Base-by-base conservation (phyloP, 2,329 filamentous ascomycete species). In the Sporothrix euskadiensis region DNA sequence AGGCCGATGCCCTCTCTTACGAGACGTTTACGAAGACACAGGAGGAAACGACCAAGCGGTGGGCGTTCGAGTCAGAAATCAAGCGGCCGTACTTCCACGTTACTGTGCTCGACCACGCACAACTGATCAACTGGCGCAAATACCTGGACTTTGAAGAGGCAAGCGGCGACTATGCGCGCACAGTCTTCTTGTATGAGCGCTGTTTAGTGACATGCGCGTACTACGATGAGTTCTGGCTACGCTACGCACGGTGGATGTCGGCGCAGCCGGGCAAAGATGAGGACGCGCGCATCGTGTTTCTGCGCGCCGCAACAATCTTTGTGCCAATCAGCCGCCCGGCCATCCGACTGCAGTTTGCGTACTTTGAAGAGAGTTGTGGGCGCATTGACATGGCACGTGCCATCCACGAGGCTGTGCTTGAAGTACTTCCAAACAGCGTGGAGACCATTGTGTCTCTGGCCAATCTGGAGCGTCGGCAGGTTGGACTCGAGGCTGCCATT, bases 11-110 rank as follows among this genome's bases (percentile, higher is more conserved):
- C 72, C 88, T 92, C 81, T 94, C 95, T 80, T 90, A 95, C 75
- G 91, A 96, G 74, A 86, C 91, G 52, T 98, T 97, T 81, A 88
- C 90, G 41, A 88, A 86, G 73, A 97, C 94, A 1, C 94, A 98
- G 79, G 88, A 89, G 8, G 95, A 98, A 82, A 96, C 94, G 0
- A 94, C 90, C 0, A 97, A 96, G 83, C 90, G 96, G 75, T 98
- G 95, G 94, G 94, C 92, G 0, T 98, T 93, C 78, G 96, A 99
- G 80, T 92, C 93, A 0, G 94, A 97, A 81, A 92, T 98, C 79
- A 98, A 98, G 84, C 90, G 96, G 1, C 94, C 94, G 0, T 99
- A 98, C 81, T 99, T 98, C 84, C 95, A 98, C 80, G 94, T 98
- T 41, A 97, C 94, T 0, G 93, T 97, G 79, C 87, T 99, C 9